Evolutionary conservation across 805 yeast species (phyloP).

Genomic region (Candida railenensis): DNA sequence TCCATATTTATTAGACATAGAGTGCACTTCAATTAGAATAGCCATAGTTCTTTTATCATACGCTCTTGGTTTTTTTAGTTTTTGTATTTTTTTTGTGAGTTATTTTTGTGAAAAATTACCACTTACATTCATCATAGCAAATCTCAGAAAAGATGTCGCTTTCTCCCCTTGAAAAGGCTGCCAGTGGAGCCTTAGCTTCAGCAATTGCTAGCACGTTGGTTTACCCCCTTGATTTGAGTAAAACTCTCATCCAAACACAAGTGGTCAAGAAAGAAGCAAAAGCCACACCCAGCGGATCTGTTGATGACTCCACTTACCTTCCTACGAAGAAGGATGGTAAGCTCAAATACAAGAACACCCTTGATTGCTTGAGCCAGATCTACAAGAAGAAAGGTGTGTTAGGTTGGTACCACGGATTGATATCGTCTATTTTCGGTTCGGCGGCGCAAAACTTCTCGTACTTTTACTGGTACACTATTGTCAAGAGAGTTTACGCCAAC

Average conservation of each 20-base stretch:
- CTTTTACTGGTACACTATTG: conserved; percentile 83
- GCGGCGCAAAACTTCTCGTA: conserved; percentile 81
- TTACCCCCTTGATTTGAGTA: conserved; percentile 77
- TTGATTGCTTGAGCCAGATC: conserved; percentile 63
- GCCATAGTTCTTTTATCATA: too few species aligned
- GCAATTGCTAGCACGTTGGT: conserved; percentile 75
- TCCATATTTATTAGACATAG: neutral
- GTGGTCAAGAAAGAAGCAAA: conserved; percentile 24
- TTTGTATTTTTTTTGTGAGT: too few species aligned
- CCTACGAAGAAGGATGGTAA: conserved; percentile 15
- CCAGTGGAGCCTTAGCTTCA: conserved; percentile 81
- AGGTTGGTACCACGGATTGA: conserved; percentile 74
- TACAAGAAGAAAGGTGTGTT: conserved; percentile 57
- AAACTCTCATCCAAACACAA: conserved; percentile 77
- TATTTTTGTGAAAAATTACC: too few species aligned
- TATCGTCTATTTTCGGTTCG: conserved; percentile 64
- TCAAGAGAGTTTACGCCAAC: conserved; percentile 54
- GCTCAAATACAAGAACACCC: conserved; percentile 50
- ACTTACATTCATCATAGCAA: too few species aligned
- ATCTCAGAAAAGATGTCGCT: conserved; percentile 40
- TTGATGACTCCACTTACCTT: conserved; percentile 19
- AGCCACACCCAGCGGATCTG: conserved; percentile 12
- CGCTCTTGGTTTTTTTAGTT: too few species aligned
- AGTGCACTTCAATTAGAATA: neutral
- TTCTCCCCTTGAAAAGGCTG: conserved; percentile 74